These are phyloP conservation scores for Xerocomellus intermedius DNA, from an alignment of 768 basidiomycete species.

Conservation along the genomic window DNA sequence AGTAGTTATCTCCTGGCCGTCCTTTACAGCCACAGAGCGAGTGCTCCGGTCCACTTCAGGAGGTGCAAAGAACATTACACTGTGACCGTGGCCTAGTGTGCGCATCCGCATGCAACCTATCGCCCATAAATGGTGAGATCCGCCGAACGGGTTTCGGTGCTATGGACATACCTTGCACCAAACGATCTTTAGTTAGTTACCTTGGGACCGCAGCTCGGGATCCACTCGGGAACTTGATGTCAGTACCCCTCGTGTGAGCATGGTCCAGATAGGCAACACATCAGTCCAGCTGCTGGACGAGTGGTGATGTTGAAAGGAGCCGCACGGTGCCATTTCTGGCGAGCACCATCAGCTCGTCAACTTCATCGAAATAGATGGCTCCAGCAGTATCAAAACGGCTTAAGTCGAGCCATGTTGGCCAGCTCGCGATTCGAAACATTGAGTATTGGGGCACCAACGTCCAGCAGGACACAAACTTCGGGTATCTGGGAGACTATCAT, in stretches of 20 bases:
- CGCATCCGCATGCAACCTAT: neutral
- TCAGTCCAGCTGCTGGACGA: neutral
- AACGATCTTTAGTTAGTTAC: neutral
- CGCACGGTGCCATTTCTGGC: neutral
- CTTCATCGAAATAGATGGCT: neutral
- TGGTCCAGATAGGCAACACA: neutral
- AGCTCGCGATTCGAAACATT: neutral
- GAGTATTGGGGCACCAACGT: neutral
- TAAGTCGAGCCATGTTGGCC: neutral
- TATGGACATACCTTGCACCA: neutral
- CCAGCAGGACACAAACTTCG: neutral
- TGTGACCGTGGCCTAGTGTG: neutral
- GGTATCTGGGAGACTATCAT: neutral
- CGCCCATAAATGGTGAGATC: neutral
- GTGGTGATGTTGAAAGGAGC: neutral
- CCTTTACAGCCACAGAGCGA: neutral
- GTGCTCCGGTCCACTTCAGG: neutral
- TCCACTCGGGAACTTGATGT: neutral
- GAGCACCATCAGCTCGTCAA: neutral
- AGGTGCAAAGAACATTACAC: neutral
- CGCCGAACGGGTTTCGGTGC: no score
- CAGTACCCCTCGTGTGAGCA: neutral
- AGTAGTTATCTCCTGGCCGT: neutral
- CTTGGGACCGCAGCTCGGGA: neutral
- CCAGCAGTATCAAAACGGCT: no score